These are phyloP conservation scores for Naganishia vaughanmartiniae DNA, from an alignment of 768 basidiomycete species.

Conservation along the genomic window DNA sequence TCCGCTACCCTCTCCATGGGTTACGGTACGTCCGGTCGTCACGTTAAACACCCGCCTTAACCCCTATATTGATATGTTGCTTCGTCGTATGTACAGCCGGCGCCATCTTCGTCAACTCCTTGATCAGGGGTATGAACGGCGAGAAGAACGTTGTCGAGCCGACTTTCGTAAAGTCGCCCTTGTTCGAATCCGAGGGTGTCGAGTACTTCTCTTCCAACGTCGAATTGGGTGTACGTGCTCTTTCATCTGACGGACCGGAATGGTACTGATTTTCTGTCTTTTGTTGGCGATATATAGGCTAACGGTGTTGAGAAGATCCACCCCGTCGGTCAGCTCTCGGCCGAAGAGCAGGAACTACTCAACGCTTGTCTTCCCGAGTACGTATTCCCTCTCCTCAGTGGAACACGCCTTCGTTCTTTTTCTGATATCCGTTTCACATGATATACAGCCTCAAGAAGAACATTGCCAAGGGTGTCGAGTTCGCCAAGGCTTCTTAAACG, in stretches of 20 bases:
- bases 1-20: constrained; percentile 76
- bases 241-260: not conserved
- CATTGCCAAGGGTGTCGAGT: constrained; percentile 80
- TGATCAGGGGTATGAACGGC: constrained; percentile 79
- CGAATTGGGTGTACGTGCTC: constrained; percentile 71
- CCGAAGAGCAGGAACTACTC: constrained; percentile 72
- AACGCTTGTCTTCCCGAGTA: constrained; percentile 74
- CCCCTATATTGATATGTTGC: too few relatives aligned
- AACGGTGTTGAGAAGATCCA: constrained; percentile 79
- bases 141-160: constrained; percentile 83
- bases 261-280: constrained; percentile 10
- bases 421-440: constrained; percentile 1
- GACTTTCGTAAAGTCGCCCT: constrained; percentile 71
- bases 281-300: constrained; percentile 55
- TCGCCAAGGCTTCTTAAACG: constrained; percentile 41
- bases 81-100: constrained; percentile 57
- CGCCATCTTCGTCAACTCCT: constrained; percentile 77
- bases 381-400: constrained; percentile 27
- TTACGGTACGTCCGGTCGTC: constrained; percentile 55
- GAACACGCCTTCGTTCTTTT: not conserved
- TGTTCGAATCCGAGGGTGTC: constrained; percentile 68
- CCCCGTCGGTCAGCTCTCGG: constrained; percentile 71
- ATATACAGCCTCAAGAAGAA: constrained; percentile 74
- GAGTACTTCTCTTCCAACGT: constrained; percentile 87
- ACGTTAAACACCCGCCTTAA: too few relatives aligned